Percentiles rank a stretch among this genome's conserved stretches.
These are phyloP conservation scores for Ceriops zippeliana DNA, from an alignment of 345 rosid species.

Conservation along the genomic window DNA sequence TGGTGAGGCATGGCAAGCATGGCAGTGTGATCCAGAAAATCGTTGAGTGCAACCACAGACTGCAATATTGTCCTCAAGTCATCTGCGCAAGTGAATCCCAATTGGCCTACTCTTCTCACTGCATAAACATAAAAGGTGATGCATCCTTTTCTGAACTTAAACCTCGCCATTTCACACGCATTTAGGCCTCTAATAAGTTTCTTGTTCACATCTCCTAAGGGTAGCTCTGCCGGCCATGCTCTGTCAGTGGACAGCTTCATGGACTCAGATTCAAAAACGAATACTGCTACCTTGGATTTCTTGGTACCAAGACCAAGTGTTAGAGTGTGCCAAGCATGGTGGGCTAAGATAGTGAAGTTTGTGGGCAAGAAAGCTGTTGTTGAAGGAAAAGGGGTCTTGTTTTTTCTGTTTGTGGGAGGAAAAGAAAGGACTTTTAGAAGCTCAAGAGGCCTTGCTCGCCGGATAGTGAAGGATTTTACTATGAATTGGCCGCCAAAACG, in stretches of 20 bases:
- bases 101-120: constrained; percentile 48
- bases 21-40: constrained; percentile 95
- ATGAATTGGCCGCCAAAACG: constrained; percentile 86
- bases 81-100: constrained; percentile 68
- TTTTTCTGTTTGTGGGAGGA: constrained; percentile 39
- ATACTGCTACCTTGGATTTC: constrained; percentile 71
- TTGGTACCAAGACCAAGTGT: constrained; percentile 89
- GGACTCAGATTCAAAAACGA: constrained; percentile 77
- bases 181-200: constrained; percentile 58
- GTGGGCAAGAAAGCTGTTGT: constrained; percentile 84
- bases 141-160: constrained; percentile 92
- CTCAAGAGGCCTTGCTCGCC: constrained; percentile 72
- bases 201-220: constrained; percentile 87
- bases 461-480: constrained; percentile 90
- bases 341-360: constrained; percentile 89
- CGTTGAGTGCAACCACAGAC: constrained; percentile 82
- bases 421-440: constrained; percentile 73
- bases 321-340: constrained; percentile 95
- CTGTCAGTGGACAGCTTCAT: constrained; percentile 54
- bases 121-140: constrained; percentile 96
- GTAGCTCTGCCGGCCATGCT: constrained; percentile 79
- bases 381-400: constrained; percentile 55
- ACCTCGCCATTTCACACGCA: constrained; percentile 85
- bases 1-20: constrained; percentile 95
- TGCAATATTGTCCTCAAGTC: constrained; percentile 71